Evolutionary conservation across 106 monocot genomes (phyloP).

Genomic region (Dactylorhiza incarnata): DNA sequence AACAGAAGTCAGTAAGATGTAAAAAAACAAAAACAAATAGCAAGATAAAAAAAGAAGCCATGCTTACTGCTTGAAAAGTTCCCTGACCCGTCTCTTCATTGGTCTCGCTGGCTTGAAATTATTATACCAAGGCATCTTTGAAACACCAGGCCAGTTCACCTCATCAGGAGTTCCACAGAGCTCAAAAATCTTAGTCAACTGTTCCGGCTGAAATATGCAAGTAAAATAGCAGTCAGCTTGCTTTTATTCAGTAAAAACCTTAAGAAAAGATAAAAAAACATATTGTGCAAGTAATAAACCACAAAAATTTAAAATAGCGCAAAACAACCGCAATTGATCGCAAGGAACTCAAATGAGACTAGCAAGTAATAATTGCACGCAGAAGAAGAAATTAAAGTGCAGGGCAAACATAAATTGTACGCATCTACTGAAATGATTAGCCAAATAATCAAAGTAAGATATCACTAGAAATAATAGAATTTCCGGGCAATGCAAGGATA

Average conservation of each 20-base stretch:
- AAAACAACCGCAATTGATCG: no score
- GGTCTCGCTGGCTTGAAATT: constrained; percentile 84
- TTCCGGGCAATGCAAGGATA: no score
- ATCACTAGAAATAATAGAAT: no score
- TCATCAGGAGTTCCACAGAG: constrained; percentile 98
- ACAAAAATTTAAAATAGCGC: no score
- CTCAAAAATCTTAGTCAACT: constrained; percentile 85
- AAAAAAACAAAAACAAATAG: neutral
- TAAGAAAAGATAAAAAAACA: neutral
- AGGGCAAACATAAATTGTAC: no score
- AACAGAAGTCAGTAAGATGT: neutral
- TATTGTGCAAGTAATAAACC: no score
- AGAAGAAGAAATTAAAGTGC: no score
- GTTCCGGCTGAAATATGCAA: constrained; percentile 73
- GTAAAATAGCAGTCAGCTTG: neutral
- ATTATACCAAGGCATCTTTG: constrained; percentile 88
- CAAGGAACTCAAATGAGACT: no score
- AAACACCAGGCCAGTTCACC: constrained; percentile 86
- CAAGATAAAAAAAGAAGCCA: neutral
- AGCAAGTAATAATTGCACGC: no score
- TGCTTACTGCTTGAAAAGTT: constrained; percentile 84
- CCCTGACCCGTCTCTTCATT: constrained; percentile 75
- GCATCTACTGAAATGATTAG: no score
- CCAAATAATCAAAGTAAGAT: no score
- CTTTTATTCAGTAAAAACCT: neutral